Evolutionary conservation across 176 grass and related monocot genomes (phyloP), one percentile per base, ranked within the genome.

Genomic region (Otatea glauca): DNA sequence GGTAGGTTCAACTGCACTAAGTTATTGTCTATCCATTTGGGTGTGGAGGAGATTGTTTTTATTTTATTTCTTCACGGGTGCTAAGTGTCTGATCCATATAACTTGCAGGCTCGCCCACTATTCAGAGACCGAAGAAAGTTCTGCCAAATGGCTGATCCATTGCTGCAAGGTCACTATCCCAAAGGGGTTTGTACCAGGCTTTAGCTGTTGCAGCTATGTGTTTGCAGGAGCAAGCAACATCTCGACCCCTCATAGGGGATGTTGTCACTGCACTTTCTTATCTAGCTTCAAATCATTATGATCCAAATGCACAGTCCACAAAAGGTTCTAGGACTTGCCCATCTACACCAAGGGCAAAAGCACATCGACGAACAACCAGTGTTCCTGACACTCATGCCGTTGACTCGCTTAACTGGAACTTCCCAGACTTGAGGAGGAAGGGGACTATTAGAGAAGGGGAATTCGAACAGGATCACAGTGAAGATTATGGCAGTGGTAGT

Each of bases 181-280:
- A 96, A 83, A 94, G 96, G 87, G 92, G 96, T 27, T 41, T 99
- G 73, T 99, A 99, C 58, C 96, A 96, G 84, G 92, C 96, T 78
- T 88, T 99, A 86, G 93, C 93, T 74, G 81, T 99, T 77, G 86
- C 96, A n/a, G 88, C 96, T 44, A 99, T 99, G 96, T 99, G 96
- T 75, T 93, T 99, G 78, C 96, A 99, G 70, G 96, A 99, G 70
- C 82, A 41, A 48, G 91, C 97, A 58, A 63, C 90, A 44, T 92
- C 90, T 78, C 83, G 97, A 8, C 93, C 97, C 18, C 91, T 99
- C 37, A 94, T 99, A 88, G 97, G 88, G 54, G 97, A 99, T 84
- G 88, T 99, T 63, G 93, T 99, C 17, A 96, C 92, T 21, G 97
- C 97, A 81, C 91, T 99, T 23, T 96, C 93, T 59, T 99, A 96